Conservation (phyloP, 768 basidiomycete genomes). For the Psilocybe cyanescens region DNA sequence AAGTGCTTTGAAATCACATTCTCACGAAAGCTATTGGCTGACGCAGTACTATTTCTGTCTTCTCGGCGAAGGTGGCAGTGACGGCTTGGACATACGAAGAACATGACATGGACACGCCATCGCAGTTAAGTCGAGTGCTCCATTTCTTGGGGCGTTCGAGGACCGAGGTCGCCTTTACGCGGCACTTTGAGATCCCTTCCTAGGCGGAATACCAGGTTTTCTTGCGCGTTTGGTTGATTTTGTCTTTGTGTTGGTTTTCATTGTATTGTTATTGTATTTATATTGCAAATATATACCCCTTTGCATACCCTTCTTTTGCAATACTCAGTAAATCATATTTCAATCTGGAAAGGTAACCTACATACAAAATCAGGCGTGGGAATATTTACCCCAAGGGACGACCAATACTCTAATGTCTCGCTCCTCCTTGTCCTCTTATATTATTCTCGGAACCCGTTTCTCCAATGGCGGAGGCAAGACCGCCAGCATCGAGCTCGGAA, state of each 20-base stretch:
- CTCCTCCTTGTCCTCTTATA: background rate
- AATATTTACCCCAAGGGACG: slow-evolving; percentile 6
- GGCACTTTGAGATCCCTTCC: background rate
- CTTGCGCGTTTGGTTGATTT: background rate
- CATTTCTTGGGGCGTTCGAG: background rate
- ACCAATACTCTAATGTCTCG: background rate
- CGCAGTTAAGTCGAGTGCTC: background rate
- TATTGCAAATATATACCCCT: too few species aligned
- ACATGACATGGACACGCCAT: background rate
- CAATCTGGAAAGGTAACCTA: too few species aligned
- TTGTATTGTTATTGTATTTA: background rate
- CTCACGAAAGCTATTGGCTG: background rate
- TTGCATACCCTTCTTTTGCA: too few species aligned
- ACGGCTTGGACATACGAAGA: background rate
- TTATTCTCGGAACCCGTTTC: background rate
- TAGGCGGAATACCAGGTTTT: background rate
- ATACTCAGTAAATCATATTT: too few species aligned
- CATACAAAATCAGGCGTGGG: background rate
- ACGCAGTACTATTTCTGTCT: background rate
- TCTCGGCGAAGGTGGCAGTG: background rate
- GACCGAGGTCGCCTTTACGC: background rate
- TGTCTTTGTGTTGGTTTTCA: background rate
- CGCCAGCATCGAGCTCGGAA: background rate
- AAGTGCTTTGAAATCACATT: background rate
- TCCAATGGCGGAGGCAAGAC: slow-evolving; percentile 1